phyloP scores from a whole-genome alignment of 2,329 filamentous ascomycete species.

The Fusarium sp. region DNA sequence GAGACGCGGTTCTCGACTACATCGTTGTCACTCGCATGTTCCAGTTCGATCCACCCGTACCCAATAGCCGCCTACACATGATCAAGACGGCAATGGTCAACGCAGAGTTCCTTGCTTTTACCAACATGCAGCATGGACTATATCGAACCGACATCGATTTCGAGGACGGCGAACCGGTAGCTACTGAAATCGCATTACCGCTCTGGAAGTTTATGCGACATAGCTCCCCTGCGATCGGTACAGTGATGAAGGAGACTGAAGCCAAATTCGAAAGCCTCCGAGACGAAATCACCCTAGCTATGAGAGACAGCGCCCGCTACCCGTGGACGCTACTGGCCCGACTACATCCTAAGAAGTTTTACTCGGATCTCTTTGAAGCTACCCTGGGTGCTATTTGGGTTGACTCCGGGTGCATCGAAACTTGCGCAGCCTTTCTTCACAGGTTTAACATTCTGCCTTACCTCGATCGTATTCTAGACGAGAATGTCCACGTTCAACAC shows the following conservation, averaged over 20 bases:
- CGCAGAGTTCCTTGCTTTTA: constrained; percentile 81
- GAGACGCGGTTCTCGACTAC: constrained; percentile 86
- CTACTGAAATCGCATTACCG: constrained; percentile 51
- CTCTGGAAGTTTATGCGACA: constrained; percentile 80
- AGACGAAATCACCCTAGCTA: constrained; percentile 60
- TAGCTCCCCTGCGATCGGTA: constrained; percentile 60
- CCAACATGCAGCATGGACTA: constrained; percentile 67
- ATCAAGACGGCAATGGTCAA: constrained; percentile 84
- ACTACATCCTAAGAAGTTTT: constrained; percentile 78
- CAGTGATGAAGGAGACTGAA: constrained; percentile 59
- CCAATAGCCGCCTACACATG: constrained; percentile 75
- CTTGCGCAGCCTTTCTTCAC: constrained; percentile 71
- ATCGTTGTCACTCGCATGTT: constrained; percentile 76
- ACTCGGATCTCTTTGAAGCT: constrained; percentile 85
- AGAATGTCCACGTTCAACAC: constrained; percentile 68
- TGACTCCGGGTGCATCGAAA: constrained; percentile 74
- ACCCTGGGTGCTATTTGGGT: constrained; percentile 86
- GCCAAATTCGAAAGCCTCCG: constrained; percentile 63
- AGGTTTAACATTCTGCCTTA: constrained; percentile 73
- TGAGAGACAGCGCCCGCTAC: constrained; percentile 67
- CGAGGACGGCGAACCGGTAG: constrained; percentile 31
- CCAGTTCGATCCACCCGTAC: constrained; percentile 55
- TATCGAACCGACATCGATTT: constrained; percentile 40
- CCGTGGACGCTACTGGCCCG: constrained; percentile 81
- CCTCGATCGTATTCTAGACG: constrained; percentile 71